phyloP scores from a whole-genome alignment of 2,329 filamentous ascomycete species.

The Aaosphaeria arxii region DNA sequence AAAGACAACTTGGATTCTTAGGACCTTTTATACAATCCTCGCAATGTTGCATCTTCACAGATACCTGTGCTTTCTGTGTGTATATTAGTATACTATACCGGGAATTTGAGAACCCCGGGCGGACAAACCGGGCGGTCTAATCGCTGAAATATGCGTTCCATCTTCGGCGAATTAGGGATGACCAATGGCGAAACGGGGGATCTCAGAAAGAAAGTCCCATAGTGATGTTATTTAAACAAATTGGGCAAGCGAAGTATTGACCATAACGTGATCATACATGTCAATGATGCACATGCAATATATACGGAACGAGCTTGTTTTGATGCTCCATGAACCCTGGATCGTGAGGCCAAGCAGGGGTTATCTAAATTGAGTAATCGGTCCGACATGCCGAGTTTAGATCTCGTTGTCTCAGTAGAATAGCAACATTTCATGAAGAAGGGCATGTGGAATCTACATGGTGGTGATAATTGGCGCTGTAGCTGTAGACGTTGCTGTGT shows the following conservation, averaged over 20 bases:
- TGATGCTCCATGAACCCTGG: constrained; percentile 9
- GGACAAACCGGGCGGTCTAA: constrained; percentile 9
- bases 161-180: constrained; percentile 10
- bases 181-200: constrained; percentile 16
- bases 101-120: constrained; percentile 7
- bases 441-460: too few species aligned
- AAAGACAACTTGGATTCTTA: not conserved
- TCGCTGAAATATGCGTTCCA: constrained; percentile 12
- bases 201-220: constrained; percentile 18
- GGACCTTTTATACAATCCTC: constrained; percentile 1
- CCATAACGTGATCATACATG: constrained; percentile 6
- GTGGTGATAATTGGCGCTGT: too few species aligned
- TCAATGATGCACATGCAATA: constrained; percentile 9
- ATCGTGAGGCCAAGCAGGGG: constrained; percentile 9
- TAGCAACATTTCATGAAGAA: too few species aligned
- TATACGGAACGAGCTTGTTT: constrained; percentile 9
- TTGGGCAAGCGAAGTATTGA: not conserved
- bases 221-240: constrained; percentile 12
- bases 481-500: too few species aligned
- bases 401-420: too few species aligned
- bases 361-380: constrained; percentile 3
- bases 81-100: not conserved
- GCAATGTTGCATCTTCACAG: not conserved
- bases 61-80: constrained; percentile 1
- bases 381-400: not conserved